Evolutionary conservation across 257 asterid genomes (phyloP).

Genomic region (Craterostigma plantagineum): DNA sequence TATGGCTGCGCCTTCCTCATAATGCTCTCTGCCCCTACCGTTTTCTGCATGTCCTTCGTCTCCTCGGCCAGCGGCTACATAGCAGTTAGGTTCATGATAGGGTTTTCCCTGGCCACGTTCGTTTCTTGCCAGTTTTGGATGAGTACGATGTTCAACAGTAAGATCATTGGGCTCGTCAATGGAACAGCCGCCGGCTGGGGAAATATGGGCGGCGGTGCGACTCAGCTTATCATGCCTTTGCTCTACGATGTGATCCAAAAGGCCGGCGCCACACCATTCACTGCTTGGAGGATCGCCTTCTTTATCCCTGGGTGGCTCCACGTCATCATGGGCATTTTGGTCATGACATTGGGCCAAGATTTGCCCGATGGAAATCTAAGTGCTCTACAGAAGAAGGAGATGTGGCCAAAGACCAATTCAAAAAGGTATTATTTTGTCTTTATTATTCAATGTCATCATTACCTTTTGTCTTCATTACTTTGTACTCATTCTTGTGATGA

Average conservation of each 20-base stretch:
- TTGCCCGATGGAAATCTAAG: conserved; percentile 18
- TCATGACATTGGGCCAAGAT: conserved; percentile 13
- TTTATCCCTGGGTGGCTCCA: conserved; percentile 13
- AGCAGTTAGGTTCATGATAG: conserved; percentile 19
- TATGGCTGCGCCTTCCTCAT: conserved; percentile 19
- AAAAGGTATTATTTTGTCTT: conserved; percentile 9
- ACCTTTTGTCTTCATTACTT: too few relatives aligned
- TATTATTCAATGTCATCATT: too few relatives aligned
- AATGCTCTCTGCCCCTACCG: conserved; percentile 14
- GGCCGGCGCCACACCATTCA: conserved; percentile 10
- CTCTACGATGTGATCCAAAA: conserved; percentile 11
- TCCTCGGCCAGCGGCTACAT: conserved; percentile 13
- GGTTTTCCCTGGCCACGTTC: conserved; percentile 16
- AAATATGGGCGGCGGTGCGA: conserved; percentile 16
- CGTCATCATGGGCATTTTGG: conserved; percentile 14
- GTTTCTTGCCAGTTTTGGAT: conserved; percentile 18
- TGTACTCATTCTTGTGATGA: too few relatives aligned
- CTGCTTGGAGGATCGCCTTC: conserved; percentile 17
- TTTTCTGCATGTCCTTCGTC: conserved; percentile 23
- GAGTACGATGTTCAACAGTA: conserved; percentile 12
- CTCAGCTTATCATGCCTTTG: conserved; percentile 15
- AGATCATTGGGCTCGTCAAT: conserved; percentile 12
- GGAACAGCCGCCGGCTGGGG: conserved; percentile 21
- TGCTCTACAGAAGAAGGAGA: conserved; percentile 11
- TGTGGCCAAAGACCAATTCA: conserved; percentile 11